Base-by-base conservation (phyloP, 495 filamentous ascomycete species). In the Hypoxylon intermedium region DNA sequence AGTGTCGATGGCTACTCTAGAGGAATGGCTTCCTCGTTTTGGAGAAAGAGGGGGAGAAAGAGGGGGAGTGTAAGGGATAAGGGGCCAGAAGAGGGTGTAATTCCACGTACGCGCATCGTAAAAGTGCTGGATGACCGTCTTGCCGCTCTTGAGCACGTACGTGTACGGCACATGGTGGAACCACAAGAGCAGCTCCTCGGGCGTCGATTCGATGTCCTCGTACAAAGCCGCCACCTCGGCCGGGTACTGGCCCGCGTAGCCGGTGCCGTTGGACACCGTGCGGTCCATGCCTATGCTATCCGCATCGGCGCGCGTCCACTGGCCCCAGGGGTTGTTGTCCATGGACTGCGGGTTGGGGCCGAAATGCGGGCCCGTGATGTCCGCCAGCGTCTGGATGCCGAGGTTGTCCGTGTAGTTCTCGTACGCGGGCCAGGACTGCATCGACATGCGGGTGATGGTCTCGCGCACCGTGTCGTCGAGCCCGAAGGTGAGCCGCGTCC, bases 161-260 rank as follows among this genome's bases (percentile, higher is more conserved):
- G 85, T 90, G 60, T 88, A 91, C 15, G 78, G 77, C 0, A 91
- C 87, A 67, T 91, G 88, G 66, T 91, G 88, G 74, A 91, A 91
- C 88, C 87, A 91, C 5, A 91, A 73, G 0, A 90, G 67, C 5
- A 91, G 75, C 37, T 91, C 74, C 51, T 91, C 88, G 0, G 88
- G 87, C 1, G 88, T 90, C 0, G 82, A 85, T 4, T 82, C 79
- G 33, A 85, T 74, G 36, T 79, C 75, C 44, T 91, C 88, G 57
- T 77, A 90, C 68, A 71, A 69, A 0, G 65, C 53, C 0, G 82
- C 81, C 1, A 91, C 65, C 43, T 87, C 84, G 3, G 72, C 58
- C 1, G 88, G 85, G 67, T 91, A 91, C 53, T 89, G 86, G 6
- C 86, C 85, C 0, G 86, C 73, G 59, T 75, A 83, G 3, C 84